Base-by-base conservation (phyloP, 2,329 filamentous ascomycete genomes). In the Ceratocystiopsis sp. region DNA sequence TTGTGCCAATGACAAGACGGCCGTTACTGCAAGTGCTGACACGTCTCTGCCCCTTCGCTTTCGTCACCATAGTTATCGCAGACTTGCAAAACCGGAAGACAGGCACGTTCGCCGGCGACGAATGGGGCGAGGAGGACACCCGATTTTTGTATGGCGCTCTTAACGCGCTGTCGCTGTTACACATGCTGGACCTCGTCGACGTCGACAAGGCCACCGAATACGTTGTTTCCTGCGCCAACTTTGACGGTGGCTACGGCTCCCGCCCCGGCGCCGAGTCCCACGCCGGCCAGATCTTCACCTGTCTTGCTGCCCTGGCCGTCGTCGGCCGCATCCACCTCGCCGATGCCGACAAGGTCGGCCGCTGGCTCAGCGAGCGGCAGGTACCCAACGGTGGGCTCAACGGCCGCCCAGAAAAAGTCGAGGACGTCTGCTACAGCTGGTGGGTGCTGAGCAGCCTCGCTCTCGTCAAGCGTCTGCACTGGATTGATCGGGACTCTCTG, bases 351-450 rank as follows among this genome's bases (percentile, higher is more conserved):
- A 82, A 80, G 52, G 66, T 96, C 5, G 87, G 79, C 16, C 75
- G 77, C 40, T 98, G 91, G 91, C 68, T 98, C 43, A 93, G 86
- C 59, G 91, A 98, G 62, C 74, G 91, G 49, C 91, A 98, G 59
- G 68, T 93, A 25, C 73, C 84, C 11, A 80, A 79, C 40, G 91
- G 91, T 29, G 91, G 91, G 0, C 65, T 98, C 41, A 98, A 98
- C 57, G 91, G 91, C 3, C 73, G 91, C 40, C 91, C 91, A 0
- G 91, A 96, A 63, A 98, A 98, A 66, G 65, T 83, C 49, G 89
- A 94, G 58, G 91, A 98, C 59, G 89, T 94, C 14, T 98, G 91
- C 64, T 98, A 98, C 63, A 94, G 85, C 59, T 98, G 91, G 91
- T 98, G 91, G 91, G 91, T 96, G 38, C 66, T 89, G 55, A 89